phyloP scores from a whole-genome alignment of 306 rosid genomes.

The Senna tora region DNA sequence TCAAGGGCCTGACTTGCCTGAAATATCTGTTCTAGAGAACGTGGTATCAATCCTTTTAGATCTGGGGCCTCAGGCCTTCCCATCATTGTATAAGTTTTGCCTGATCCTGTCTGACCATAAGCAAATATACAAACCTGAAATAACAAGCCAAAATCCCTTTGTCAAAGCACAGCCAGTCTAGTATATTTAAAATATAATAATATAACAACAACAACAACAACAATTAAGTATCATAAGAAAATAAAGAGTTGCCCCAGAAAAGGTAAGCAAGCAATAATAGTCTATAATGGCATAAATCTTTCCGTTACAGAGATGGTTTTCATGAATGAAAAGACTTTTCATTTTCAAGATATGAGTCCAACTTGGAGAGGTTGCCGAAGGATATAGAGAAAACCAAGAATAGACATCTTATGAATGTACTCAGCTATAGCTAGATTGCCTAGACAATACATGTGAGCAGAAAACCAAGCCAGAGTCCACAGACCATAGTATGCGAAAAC shows the following conservation, averaged over 20 bases:
- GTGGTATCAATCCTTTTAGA: slow-evolving; percentile 89
- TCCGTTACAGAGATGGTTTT: no score
- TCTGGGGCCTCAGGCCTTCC: slow-evolving; percentile 82
- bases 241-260: neutral
- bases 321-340: no score
- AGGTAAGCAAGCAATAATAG: neutral
- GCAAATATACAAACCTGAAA: slow-evolving; percentile 97
- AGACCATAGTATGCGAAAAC: slow-evolving; percentile 17
- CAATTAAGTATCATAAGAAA: neutral
- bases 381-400: no score
- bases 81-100: slow-evolving; percentile 95
- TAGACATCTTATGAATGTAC: neutral
- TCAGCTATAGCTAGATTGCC: slow-evolving; percentile 3
- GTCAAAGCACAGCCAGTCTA: slow-evolving; percentile 21
- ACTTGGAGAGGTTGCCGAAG: no score
- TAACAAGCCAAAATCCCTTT: slow-evolving; percentile 30
- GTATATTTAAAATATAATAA: no score
- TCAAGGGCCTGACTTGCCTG: slow-evolving; percentile 77
- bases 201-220: no score
- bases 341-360: no score
- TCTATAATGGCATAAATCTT: no score
- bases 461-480: slow-evolving; percentile 14
- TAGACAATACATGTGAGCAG: neutral
- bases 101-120: slow-evolving; percentile 97
- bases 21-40: slow-evolving; percentile 88